Conservation (phyloP, 805 yeast genomes). For the Metschnikowia picachoensis region DNA sequence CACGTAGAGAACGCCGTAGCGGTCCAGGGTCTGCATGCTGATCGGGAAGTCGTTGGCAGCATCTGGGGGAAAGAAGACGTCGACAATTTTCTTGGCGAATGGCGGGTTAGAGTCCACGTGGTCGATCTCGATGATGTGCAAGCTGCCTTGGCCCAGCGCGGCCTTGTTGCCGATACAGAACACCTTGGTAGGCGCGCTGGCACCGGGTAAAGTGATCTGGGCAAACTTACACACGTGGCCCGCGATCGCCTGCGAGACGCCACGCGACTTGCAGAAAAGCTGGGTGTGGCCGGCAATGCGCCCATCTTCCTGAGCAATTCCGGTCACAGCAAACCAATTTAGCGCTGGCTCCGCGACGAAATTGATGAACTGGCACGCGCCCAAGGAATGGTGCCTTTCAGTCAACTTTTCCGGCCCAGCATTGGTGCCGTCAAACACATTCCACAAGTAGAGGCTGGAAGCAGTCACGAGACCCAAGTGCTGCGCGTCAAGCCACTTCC, state of each 20-base stretch:
- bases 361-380: constrained; percentile 84
- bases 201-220: constrained; percentile 66
- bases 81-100: constrained; percentile 85
- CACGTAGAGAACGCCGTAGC: constrained; percentile 82
- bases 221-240: constrained; percentile 97
- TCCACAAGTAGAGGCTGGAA: constrained; percentile 72
- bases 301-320: constrained; percentile 91
- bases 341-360: constrained; percentile 74
- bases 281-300: constrained; percentile 96
- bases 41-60: constrained; percentile 96
- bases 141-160: constrained; percentile 63
- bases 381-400: constrained; percentile 75
- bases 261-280: constrained; percentile 80
- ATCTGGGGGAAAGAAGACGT: constrained; percentile 95
- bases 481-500: constrained; percentile 86
- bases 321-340: constrained; percentile 94
- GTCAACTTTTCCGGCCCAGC: constrained; percentile 79
- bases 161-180: constrained; percentile 91
- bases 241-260: constrained; percentile 93
- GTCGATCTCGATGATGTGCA: constrained; percentile 94
- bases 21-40: constrained; percentile 77
- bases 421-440: constrained; percentile 73
- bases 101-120: constrained; percentile 83
- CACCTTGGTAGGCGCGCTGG: constrained; percentile 70
- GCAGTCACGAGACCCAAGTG: constrained; percentile 83